Evolutionary conservation across 1,284 basidiomycete genomes (phyloP).

Genomic region (Fistulina hepatica): DNA sequence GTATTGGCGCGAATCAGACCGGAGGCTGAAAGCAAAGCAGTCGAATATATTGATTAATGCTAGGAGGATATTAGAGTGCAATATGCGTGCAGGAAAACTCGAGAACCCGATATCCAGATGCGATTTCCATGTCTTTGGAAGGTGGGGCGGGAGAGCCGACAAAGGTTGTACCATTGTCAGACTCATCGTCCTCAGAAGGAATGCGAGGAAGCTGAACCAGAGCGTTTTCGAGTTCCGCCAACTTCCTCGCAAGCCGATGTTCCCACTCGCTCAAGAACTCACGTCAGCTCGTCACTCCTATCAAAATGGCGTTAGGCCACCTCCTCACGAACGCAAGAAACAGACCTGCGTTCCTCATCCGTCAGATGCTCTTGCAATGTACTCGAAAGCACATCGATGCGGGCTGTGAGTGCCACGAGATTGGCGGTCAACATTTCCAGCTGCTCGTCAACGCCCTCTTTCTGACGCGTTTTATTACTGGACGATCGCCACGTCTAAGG

Average conservation of each 20-base stretch:
- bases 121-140: too few species aligned
- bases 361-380: neutral
- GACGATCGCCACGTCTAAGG: conserved; percentile 68
- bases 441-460: conserved; percentile 67
- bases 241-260: conserved; percentile 59
- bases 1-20: too few species aligned
- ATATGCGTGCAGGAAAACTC: too few species aligned
- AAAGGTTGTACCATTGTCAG: too few species aligned
- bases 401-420: conserved; percentile 35
- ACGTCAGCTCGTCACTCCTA: conserved; percentile 55
- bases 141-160: too few species aligned
- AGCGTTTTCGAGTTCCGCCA: conserved; percentile 50
- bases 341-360: neutral
- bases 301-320: too few species aligned
- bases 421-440: conserved; percentile 45
- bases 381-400: too few species aligned
- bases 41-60: too few species aligned
- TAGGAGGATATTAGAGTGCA: too few species aligned
- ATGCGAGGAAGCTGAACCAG: conserved; percentile 40
- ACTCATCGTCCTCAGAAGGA: too few species aligned
- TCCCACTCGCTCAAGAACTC: conserved; percentile 56
- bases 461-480: conserved; percentile 58
- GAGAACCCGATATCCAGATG: too few species aligned
- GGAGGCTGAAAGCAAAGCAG: too few species aligned
- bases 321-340: neutral